A percentile compares a stretch with the other conserved stretches of the same genome.
These are phyloP conservation scores for Neofusicoccum ribis DNA, from an alignment of 2,329 filamentous ascomycete species.

Conservation along the genomic window DNA sequence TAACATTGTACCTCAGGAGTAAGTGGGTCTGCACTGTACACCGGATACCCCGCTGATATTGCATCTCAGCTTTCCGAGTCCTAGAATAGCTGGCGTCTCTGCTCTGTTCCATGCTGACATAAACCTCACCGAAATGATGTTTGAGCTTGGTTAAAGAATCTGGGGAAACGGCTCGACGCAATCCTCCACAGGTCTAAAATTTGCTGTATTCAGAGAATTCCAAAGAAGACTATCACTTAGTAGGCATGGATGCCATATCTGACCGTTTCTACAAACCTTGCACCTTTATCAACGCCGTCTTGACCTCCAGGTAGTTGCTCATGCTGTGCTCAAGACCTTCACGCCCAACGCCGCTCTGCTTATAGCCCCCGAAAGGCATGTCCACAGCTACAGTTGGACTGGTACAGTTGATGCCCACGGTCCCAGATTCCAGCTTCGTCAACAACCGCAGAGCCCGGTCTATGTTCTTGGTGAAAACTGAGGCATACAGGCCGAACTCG, in stretches of 20 bases:
- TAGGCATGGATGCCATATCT: background rate
- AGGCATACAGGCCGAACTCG: conserved; percentile 41
- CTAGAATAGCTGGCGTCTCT: background rate
- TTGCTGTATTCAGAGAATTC: background rate
- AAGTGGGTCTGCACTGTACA: too few species aligned
- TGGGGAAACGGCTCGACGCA: too few species aligned
- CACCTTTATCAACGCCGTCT: conserved; percentile 34
- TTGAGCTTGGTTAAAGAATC: background rate
- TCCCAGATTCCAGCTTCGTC: conserved; percentile 43
- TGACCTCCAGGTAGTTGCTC: conserved; percentile 38
- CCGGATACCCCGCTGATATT: too few species aligned
- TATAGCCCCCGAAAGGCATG: conserved; percentile 46
- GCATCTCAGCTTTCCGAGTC: background rate
- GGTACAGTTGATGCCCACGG: conserved; percentile 44
- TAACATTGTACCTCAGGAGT: too few species aligned
- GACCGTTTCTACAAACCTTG: background rate
- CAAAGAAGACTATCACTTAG: background rate
- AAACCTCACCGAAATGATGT: background rate
- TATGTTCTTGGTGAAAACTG: conserved; percentile 40
- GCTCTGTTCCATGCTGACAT: background rate
- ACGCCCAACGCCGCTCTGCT: conserved; percentile 37
- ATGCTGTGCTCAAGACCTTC: conserved; percentile 34
- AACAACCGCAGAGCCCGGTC: conserved; percentile 41
- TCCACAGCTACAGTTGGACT: conserved; percentile 33
- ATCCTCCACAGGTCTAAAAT: background rate